Conservation (phyloP, 2,329 filamentous ascomycete species). For the Geoglossum cookeanum region DNA sequence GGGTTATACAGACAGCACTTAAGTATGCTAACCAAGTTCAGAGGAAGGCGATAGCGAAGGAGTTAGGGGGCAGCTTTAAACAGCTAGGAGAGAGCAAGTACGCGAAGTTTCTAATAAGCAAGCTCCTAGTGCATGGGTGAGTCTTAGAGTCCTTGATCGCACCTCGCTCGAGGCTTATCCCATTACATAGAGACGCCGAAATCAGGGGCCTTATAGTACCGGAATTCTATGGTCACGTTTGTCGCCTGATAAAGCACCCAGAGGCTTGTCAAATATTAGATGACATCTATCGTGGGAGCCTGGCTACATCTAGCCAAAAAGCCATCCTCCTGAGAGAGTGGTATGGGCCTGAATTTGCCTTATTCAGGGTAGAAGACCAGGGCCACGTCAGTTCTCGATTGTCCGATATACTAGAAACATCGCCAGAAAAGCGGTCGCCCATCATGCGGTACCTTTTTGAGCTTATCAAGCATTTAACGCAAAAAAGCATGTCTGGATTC, state of each 20-base stretch:
- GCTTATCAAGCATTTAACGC: slow-evolving; percentile 78
- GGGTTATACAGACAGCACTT: slow-evolving; percentile 87
- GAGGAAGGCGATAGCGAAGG: slow-evolving; percentile 65
- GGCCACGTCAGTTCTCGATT: slow-evolving; percentile 42
- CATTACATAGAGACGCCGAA: slow-evolving; percentile 43
- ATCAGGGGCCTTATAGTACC: slow-evolving; percentile 77
- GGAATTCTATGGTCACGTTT: slow-evolving; percentile 88
- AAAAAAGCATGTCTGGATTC: slow-evolving; percentile 94
- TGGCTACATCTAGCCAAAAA: slow-evolving; percentile 74
- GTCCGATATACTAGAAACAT: slow-evolving; percentile 49
- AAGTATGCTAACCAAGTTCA: slow-evolving; percentile 84
- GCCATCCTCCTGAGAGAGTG: slow-evolving; percentile 74
- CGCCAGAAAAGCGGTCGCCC: slow-evolving; percentile 68
- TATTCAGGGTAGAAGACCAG: slow-evolving; percentile 46
- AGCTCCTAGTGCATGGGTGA: slow-evolving; percentile 67
- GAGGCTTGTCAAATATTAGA: slow-evolving; percentile 97
- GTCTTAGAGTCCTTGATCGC: slow-evolving; percentile 6
- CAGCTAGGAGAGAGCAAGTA: slow-evolving; percentile 86
- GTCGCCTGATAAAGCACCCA: slow-evolving; percentile 83
- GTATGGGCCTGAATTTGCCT: slow-evolving; percentile 85
- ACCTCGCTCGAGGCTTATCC: neutral
- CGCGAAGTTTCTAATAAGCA: slow-evolving; percentile 92
- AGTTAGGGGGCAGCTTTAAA: slow-evolving; percentile 69
- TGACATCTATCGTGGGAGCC: slow-evolving; percentile 68
- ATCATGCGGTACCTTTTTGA: slow-evolving; percentile 74